Evolutionary conservation across 164 flowering plant species (phyloP), one percentile per base, ranked within the genome.

Genomic region (Buxus sempervirens): DNA sequence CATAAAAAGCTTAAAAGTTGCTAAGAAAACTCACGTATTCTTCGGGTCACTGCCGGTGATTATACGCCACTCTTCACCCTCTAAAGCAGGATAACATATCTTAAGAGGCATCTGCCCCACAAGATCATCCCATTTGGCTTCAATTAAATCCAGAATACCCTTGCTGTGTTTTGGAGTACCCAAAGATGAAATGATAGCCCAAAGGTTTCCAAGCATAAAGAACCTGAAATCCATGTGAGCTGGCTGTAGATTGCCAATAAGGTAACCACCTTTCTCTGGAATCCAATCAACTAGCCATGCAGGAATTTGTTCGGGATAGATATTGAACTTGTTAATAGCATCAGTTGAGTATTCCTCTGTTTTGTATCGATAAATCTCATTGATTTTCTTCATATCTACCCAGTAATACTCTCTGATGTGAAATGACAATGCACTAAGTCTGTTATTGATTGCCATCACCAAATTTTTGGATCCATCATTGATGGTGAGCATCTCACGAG

Each of bases 211-310:
- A 42, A 89, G 96, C 1, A 90, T 86, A 77, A 93, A 93, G 74
- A 89, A 90, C 82, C 98, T 85, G 69, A 93, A 93, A 69, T 93
- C 96, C 98, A 92, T 90, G 73, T 90, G 96, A 66, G 89, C 98
- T 3, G 98, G 98, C 75, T 92, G 96, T 21, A 92, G 81, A 77
- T 92, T 92, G 62, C 98, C 98, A 38, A 90, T 83, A 55, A 92
- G 75, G 80, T 88, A 92, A 9, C 98, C 98, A 48, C 93, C 93
- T 69, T 75, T 73, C 68, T 90, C 98, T 18, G 96, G 94, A 68
- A 90, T 70, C 98, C 98, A 92, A 60, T 92, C 94, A 58, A 90
- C 85, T 12, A 92, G 81, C 98, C 98, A 92, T 22, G 72, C 21
- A 62, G 98, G 96, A 63, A 92, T 90, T 73, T 92, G 98, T 16